Evolutionary conservation across 805 yeast species (phyloP).

Genomic region (Yarrowia bubula): DNA sequence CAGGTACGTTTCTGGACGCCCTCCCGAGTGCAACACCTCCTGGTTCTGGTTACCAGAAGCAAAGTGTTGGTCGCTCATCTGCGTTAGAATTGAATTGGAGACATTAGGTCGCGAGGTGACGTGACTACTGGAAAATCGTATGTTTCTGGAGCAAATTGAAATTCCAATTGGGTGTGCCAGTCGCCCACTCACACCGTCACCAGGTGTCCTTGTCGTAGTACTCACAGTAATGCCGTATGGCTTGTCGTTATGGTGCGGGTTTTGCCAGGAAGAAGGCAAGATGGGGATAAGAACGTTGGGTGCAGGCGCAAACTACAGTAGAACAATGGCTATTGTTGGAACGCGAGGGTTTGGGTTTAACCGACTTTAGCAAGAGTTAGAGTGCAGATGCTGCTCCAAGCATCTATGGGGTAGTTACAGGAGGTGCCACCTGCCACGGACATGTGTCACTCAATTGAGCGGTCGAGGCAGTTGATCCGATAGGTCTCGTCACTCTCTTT

Average conservation of each 20-base stretch:
- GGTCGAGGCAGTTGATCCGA: too few species aligned
- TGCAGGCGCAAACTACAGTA: conserved; percentile 22
- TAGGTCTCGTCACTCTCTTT: too few species aligned
- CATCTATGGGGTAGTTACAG: background rate
- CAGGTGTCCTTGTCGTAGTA: background rate
- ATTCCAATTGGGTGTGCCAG: too few species aligned
- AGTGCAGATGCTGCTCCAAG: background rate
- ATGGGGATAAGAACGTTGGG: conserved; percentile 1
- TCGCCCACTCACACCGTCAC: too few species aligned
- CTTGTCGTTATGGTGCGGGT: conserved; percentile 1
- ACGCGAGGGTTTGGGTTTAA: conserved; percentile 20
- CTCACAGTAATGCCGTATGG: conserved; percentile 15
- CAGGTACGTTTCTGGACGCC: conserved; percentile 25
- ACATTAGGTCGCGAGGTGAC: too few species aligned
- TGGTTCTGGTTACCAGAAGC: conserved; percentile 25
- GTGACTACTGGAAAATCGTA: background rate
- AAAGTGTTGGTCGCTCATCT: conserved; percentile 27
- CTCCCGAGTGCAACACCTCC: conserved; percentile 3
- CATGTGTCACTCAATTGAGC: background rate
- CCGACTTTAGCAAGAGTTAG: conserved; percentile 11
- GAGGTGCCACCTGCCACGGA: background rate
- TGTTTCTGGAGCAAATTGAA: background rate
- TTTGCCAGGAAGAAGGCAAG: conserved; percentile 13
- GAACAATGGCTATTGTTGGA: conserved; percentile 22
- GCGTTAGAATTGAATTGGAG: background rate